Conservation (phyloP, 2,329 filamentous ascomycete genomes). For the Metarhizium guizhouense region DNA sequence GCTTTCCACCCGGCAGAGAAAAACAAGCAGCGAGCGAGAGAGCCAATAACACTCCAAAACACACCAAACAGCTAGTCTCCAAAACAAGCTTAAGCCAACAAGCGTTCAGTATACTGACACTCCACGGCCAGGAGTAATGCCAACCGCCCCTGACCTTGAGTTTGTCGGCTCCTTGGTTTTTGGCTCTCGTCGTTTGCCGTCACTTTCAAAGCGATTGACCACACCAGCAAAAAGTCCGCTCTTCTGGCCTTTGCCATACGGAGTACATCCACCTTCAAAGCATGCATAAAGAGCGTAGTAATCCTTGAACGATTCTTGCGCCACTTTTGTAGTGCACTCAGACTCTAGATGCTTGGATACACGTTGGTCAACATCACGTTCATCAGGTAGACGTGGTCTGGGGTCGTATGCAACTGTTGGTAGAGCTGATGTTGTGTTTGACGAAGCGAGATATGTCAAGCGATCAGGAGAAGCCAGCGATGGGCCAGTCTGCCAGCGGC, state of each 20-base stretch:
- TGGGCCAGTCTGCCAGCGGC: background rate
- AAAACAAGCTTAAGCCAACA: background rate
- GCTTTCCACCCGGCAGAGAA: background rate
- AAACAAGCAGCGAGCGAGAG: background rate
- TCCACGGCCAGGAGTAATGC: background rate
- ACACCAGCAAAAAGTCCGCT: constrained; percentile 1
- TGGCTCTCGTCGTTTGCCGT: constrained; percentile 14
- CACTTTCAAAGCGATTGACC: constrained; percentile 2
- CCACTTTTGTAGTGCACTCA: constrained; percentile 38
- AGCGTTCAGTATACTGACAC: constrained; percentile 1
- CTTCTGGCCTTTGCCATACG: constrained; percentile 13
- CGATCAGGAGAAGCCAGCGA: constrained; percentile 6
- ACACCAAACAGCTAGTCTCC: background rate
- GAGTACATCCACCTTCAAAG: no score
- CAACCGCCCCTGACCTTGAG: background rate
- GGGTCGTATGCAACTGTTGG: constrained; percentile 13
- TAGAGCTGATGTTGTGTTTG: constrained; percentile 23
- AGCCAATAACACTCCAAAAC: background rate
- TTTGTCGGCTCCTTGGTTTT: constrained; percentile 5
- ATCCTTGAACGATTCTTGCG: constrained; percentile 31
- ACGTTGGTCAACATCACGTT: constrained; percentile 31
- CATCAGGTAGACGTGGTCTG: constrained; percentile 11
- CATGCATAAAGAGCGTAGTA: no score
- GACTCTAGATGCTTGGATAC: constrained; percentile 38
- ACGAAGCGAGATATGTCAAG: constrained; percentile 20